Evolutionary conservation across 1,284 basidiomycete genomes (phyloP).

Genomic region (Pseudozyma flocculosa): DNA sequence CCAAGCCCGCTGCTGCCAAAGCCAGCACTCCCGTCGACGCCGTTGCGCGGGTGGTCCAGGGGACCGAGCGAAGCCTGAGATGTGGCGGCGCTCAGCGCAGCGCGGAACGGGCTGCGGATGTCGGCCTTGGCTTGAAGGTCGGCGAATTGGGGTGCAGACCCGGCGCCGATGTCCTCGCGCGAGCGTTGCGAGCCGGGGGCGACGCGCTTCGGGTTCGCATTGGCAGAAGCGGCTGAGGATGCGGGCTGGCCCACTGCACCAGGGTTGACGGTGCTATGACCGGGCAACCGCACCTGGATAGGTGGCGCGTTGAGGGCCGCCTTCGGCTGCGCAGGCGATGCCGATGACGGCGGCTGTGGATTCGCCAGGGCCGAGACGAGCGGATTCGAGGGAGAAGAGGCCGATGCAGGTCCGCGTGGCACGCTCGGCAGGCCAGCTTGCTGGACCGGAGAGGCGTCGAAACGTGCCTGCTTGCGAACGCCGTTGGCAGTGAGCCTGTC

Average conservation of each 20-base stretch:
- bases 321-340: no score
- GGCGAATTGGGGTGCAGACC: not conserved
- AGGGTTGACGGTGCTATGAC: no score
- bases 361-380: no score
- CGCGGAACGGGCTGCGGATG: slow-evolving; percentile 15
- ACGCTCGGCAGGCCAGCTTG: slow-evolving; percentile 1
- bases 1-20: slow-evolving; percentile 1
- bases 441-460: slow-evolving; percentile 22
- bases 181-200: not conserved
- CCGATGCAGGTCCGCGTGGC: not conserved
- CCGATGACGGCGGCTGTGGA: no score
- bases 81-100: slow-evolving; percentile 3
- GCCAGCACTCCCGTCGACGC: slow-evolving; percentile 6
- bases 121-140: slow-evolving; percentile 2
- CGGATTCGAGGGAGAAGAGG: slow-evolving; percentile 1
- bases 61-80: slow-evolving; percentile 26
- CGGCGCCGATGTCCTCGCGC: not conserved
- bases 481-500: slow-evolving; percentile 1
- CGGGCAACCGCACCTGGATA: no score
- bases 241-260: no score
- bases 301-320: no score
- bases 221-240: no score
- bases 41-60: slow-evolving; percentile 25
- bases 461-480: slow-evolving; percentile 32
- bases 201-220: no score